Base-by-base conservation (phyloP, 1,284 basidiomycete species). In the Veloporphyrellus conicus region DNA sequence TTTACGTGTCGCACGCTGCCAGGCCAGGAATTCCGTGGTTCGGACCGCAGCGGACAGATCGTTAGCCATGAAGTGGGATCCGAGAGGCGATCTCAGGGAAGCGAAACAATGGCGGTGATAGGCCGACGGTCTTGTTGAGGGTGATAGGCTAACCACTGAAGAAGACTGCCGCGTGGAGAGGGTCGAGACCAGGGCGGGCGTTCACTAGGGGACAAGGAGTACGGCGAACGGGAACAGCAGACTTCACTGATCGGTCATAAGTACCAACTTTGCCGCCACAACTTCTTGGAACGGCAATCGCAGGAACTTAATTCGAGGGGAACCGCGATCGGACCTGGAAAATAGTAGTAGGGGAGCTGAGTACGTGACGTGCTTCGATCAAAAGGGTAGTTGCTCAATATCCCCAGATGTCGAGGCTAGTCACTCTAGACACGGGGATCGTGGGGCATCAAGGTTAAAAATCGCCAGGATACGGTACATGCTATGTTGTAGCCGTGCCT, bases 101-200 rank as follows among this genome's bases (percentile, higher is more conserved):
- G 48, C 36, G 36, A 46, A 28, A 47, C 16, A 12, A 58, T 65
- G 62, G 61, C 63, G 60, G 60, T 23, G 60, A 65, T 65, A 65
- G 45, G 54, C 43, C 22, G 48, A 45, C 56, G 48, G 45, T 31
- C 41, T 47, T 42, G 56, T 52, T 25, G 20, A 56, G 47, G 25
- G 28, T 20, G 14, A 49, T 47, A 41, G 54, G 19, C 31, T 41
- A 48, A 49, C 60, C 38, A 48, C 32, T 41, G 41, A 34, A 49
- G 48, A 64, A 61, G 62, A 28, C 43, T 34, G 35, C 61, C 61
- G 56, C 51, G 43, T 60, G 52, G 41, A 38, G 41, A 28, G 33
- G 58, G 45, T 53, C 63, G 54, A 60, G 54, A 50, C 53, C 41
- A 20, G 36, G 28, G 34, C 35, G 28, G 14, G 36, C 44, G n/a